These are phyloP conservation scores for Pythium sukuiense DNA, from an alignment of 352 stramenopile species.

Conservation along the genomic window DNA sequence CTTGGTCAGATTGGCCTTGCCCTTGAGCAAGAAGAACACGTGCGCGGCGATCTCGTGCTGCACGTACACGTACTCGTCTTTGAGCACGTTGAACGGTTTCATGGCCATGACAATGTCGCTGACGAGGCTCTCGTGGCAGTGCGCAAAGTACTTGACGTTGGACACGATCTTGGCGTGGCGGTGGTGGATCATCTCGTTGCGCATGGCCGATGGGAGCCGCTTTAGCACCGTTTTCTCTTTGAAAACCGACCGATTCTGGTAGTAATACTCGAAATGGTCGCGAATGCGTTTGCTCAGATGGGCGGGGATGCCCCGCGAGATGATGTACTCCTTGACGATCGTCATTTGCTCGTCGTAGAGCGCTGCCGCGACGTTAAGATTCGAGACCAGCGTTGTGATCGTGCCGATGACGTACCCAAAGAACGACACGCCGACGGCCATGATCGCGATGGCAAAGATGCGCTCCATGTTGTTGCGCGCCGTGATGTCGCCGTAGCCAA, in stretches of 20 bases:
- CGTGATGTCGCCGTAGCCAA: conserved; percentile 82
- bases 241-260: conserved; percentile 84
- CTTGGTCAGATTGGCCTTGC: conserved; percentile 67
- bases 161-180: conserved; percentile 68
- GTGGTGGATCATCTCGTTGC: conserved; percentile 87
- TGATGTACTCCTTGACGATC: conserved; percentile 85
- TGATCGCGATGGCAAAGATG: conserved; percentile 70
- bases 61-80: conserved; percentile 77
- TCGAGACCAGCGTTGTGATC: conserved; percentile 79
- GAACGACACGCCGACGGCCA: conserved; percentile 82
- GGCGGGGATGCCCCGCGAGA: conserved; percentile 70
- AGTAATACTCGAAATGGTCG: conserved; percentile 86
- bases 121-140: conserved; percentile 79
- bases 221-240: conserved; percentile 67
- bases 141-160: conserved; percentile 66
- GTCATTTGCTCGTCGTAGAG: conserved; percentile 82
- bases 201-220: conserved; percentile 66
- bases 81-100: conserved; percentile 70
- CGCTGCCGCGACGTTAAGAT: conserved; percentile 68
- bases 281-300: conserved; percentile 74
- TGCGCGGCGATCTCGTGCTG: conserved; percentile 85
- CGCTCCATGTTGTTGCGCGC: conserved; percentile 68
- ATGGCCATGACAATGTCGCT: conserved; percentile 86
- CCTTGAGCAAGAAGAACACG: conserved; percentile 83
- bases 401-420: conserved; percentile 88